Base-by-base conservation (phyloP, 495 filamentous ascomycete genomes). In the Amniculicola lignicola region DNA sequence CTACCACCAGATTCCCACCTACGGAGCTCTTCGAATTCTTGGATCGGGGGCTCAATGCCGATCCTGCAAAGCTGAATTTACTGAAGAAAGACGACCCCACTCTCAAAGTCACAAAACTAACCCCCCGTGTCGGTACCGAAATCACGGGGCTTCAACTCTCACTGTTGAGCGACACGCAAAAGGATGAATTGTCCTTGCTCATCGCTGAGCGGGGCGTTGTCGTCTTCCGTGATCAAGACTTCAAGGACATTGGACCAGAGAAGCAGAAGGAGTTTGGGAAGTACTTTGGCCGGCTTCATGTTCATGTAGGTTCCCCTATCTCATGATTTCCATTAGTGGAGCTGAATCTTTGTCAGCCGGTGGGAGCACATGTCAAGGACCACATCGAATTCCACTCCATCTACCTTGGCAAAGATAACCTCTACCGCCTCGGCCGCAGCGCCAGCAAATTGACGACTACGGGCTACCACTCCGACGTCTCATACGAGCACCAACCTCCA, bases 191-290 rank as follows among this genome's bases (percentile, higher is more conserved):
- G 0, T 86, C 87, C 2, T 75, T 84, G 7, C 70, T 90, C 28
- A 78, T 89, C 50, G 81, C 87, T 19, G 80, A 79, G 50, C 76
- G 86, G 29, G 84, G 85, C 10, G 85, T 89, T 7, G 84, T 90
- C 2, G 77, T 88, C 57, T 87, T 89, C 72, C 79, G 85, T 12
- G 74, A 77, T 21, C 86, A 89, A 68, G 72, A 80, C 48, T 55
- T 61, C 43, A 55, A 54, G 27, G 57, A 61, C 23, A 49, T 61
- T 19, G 51, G 51, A 12, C 51, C 57, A 2, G 49, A 55, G 36
- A 50, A 55, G 27, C 51, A 54, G 19, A 55, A 55, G 29, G 54
- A 43, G 28, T 45, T 62, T 29, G 59, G 59, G 22, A 14, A 42
- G 12, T 58, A 62, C 28, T 62, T 62, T 52, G 59, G 59, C 9